Base-by-base conservation (phyloP, 192 early-diverging fungal species). In the Funneliformis geosporum region DNA sequence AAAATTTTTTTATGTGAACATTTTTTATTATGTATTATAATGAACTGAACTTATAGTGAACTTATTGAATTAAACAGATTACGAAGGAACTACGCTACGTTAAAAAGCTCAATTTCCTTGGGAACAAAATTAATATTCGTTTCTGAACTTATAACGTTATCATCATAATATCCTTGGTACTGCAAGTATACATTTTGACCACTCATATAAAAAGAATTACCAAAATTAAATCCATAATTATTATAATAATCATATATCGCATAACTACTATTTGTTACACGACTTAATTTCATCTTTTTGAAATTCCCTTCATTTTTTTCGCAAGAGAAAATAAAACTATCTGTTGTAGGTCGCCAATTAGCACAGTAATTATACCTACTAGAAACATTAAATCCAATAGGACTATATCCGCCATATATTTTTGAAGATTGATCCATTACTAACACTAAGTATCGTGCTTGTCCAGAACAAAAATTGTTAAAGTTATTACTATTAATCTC, bases 321-420 rank as follows among this genome's bases (percentile, higher is more conserved):
- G 14, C 39, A 47, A 18, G 69, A 43, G 28, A 71, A 71, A 23
- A 71, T 47, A 47, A 71, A 71, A 65, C 62, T 65, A 65, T 65
- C 62, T 28, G 33, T 28, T 28, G 62, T 65, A 65, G 73, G 73
- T 60, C 60, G 50, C n/a, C n/a, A n/a, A n/a, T n/a, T n/a, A n/a
- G n/a, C n/a, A n/a, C n/a, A n/a, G n/a, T n/a, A n/a, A n/a, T n/a
- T n/a, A n/a, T n/a, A n/a, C n/a, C n/a, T n/a, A n/a, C n/a, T n/a
- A n/a, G n/a, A n/a, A n/a, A n/a, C n/a, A n/a, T n/a, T n/a, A 60
- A 60, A 74, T 21, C 73, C 73, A 5, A 60, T 75, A 18, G 27
- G 18, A 18, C 55, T 43, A 55, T 38, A 33, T 21, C 59, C 55
- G 4, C 21, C 28, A 18, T 38, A 33, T 33, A 33, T 33, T 33